phyloP scores from a whole-genome alignment of 2,329 filamentous ascomycete genomes.

The Fusarium transvaalense region DNA sequence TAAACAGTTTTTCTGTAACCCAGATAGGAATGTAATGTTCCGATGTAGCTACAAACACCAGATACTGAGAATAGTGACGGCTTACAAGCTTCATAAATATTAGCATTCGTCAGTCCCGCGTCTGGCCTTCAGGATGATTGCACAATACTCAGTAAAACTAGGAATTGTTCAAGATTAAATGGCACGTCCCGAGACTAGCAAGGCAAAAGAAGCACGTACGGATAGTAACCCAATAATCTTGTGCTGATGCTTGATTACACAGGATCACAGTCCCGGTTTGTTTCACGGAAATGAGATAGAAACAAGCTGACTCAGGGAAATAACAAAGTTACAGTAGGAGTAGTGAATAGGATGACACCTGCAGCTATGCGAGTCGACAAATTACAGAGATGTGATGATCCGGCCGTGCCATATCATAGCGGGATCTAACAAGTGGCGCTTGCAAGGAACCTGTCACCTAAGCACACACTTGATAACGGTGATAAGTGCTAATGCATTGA shows the following conservation, averaged over 20 bases:
- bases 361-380: slow-evolving; percentile 9
- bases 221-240: background rate
- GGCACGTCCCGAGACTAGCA: background rate
- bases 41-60: background rate
- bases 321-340: background rate
- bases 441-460: background rate
- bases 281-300: slow-evolving; percentile 39
- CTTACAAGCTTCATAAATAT: background rate
- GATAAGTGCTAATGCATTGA: slow-evolving; percentile 21
- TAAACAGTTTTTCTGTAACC: background rate
- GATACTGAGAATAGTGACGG: background rate
- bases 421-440: slow-evolving; percentile 14
- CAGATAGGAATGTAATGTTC: background rate
- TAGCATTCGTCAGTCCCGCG: background rate
- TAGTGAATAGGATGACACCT: slow-evolving; percentile 23
- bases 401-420: slow-evolving; percentile 19
- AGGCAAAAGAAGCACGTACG: background rate
- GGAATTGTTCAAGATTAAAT: background rate
- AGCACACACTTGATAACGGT: slow-evolving; percentile 2
- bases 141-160: background rate
- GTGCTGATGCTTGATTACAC: slow-evolving; percentile 1
- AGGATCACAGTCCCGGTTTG: slow-evolving; percentile 24
- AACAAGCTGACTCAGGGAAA: slow-evolving; percentile 26
- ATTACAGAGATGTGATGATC: slow-evolving; percentile 15
- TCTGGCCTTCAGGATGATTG: background rate